Evolutionary conservation across 192 early-diverging fungal species (phyloP), one percentile per base, ranked within the genome.

Genomic region (Coemansia sp.): DNA sequence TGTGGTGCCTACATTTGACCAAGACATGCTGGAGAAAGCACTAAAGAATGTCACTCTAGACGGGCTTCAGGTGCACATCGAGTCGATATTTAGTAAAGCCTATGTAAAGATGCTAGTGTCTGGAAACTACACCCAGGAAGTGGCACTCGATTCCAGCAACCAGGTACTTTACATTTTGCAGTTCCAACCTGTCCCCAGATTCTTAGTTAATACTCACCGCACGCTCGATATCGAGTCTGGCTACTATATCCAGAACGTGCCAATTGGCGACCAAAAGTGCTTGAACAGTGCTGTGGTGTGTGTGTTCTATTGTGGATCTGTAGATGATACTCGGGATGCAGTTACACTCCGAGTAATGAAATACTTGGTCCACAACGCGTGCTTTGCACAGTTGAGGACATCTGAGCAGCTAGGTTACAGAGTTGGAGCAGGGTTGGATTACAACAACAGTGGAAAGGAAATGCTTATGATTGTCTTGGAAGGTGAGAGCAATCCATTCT

Each of bases 321-420:
- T 85, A 9, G 76, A 72, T 3, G 75, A 95, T 55, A 82, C 68
- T 38, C 64, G 82, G 15, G 76, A 88, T 27, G 87, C 89, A 24
- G 85, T 86, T 22, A 72, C 86, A 2, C 69, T 92, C 10, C 72
- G 76, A 43, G 77, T 97, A 33, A 71, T 98, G 61, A 86, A 82
- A 2, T 90, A 92, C 47, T 92, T 96, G 63, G 76, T 88, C 9
- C 76, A 89, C 42, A 91, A 95, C 66, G 93, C 94, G 18, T 90
- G 88, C 62, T 99, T 97, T 81, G 89, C 96, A 76, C 89, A 94
- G 68, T 76, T 99, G 49, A 88, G 96, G 29, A 98, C 96, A 12
- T 94, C 96, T 65, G 92, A 93, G 70, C 90, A 93, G 72, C 84
- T 94, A 24, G 93, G 93, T 0, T 92, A 92, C 70, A 62, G 83